Percentiles rank a stretch among this genome's conserved stretches.
These are phyloP conservation scores for Ceratocystis destructans DNA, from an alignment of 2,329 filamentous ascomycete genomes.

Conservation along the genomic window DNA sequence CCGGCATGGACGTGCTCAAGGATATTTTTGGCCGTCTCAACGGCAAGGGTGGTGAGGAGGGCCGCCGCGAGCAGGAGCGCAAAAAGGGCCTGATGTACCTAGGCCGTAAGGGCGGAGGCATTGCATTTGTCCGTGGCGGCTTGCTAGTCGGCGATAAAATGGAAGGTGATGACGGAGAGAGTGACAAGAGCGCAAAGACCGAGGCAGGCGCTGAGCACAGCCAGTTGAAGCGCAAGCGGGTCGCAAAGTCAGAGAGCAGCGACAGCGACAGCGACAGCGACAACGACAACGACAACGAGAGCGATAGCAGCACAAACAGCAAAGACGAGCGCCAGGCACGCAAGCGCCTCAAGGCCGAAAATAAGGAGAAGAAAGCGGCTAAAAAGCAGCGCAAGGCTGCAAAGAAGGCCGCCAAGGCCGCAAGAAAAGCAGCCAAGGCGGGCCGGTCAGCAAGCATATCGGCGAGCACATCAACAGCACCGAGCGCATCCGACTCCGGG, in stretches of 20 bases:
- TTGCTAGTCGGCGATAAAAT: slow-evolving; percentile 33
- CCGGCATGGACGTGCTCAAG: slow-evolving; percentile 76
- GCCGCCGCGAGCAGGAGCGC: slow-evolving; percentile 39
- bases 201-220: background rate
- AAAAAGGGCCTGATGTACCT: slow-evolving; percentile 62
- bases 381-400: slow-evolving; percentile 14
- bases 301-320: background rate
- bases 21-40: slow-evolving; percentile 79
- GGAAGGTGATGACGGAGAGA: slow-evolving; percentile 12
- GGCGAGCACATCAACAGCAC: background rate
- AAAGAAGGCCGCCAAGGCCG: slow-evolving; percentile 9
- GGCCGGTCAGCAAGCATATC: background rate
- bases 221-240: slow-evolving; percentile 11
- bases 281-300: background rate
- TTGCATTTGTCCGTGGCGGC: slow-evolving; percentile 81
- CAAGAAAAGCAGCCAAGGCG: slow-evolving; percentile 5
- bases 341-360: slow-evolving; percentile 12
- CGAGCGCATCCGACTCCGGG: background rate
- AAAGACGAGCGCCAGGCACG: slow-evolving; percentile 5
- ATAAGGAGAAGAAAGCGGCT: slow-evolving; percentile 15
- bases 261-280: background rate
- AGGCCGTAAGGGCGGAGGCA: slow-evolving; percentile 53
- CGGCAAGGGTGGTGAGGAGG: slow-evolving; percentile 64
- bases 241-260: background rate
- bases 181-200: background rate